These are phyloP conservation scores for Pestalotiopsis sp. DNA, from an alignment of 2,329 filamentous ascomycete species.

Conservation along the genomic window DNA sequence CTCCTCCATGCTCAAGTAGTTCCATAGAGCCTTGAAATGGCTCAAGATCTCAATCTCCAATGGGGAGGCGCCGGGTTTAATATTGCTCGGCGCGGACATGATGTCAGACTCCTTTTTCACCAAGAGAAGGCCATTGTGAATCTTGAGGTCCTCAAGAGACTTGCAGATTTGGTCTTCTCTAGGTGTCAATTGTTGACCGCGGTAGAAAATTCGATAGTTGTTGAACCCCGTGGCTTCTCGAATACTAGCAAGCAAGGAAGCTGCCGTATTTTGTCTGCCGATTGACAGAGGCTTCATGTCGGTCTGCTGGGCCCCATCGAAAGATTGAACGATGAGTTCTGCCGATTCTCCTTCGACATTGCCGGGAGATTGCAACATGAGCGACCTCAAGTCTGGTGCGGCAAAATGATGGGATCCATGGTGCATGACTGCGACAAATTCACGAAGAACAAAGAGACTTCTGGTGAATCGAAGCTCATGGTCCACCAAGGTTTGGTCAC, in stretches of 20 bases:
- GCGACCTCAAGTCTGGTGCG: slow-evolving; percentile 56
- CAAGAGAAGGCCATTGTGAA: slow-evolving; percentile 67
- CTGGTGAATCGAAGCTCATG: slow-evolving; percentile 68
- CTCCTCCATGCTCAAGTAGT: slow-evolving; percentile 75
- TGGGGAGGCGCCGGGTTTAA: slow-evolving; percentile 55
- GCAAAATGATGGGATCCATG: slow-evolving; percentile 58
- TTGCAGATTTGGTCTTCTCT: slow-evolving; percentile 59
- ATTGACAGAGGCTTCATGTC: slow-evolving; percentile 66
- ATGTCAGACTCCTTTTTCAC: slow-evolving; percentile 61
- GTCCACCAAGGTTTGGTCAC: slow-evolving; percentile 46
- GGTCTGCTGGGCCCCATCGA: slow-evolving; percentile 62
- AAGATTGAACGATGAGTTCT: slow-evolving; percentile 74
- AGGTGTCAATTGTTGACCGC: slow-evolving; percentile 67
- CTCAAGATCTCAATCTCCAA: slow-evolving; percentile 80
- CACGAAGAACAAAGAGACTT: slow-evolving; percentile 68
- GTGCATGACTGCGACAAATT: slow-evolving; percentile 68
- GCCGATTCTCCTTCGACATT: slow-evolving; percentile 64
- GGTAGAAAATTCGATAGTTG: slow-evolving; percentile 73
- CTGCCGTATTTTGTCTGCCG: slow-evolving; percentile 70
- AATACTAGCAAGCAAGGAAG: slow-evolving; percentile 69
- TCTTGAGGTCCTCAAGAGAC: slow-evolving; percentile 69
- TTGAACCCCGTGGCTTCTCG: slow-evolving; percentile 73
- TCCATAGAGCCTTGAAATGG: slow-evolving; percentile 84
- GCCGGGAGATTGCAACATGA: slow-evolving; percentile 54
- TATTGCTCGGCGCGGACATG: slow-evolving; percentile 42